Evolutionary conservation across 108 stramenopile genomes (phyloP), one percentile per base, ranked within the genome.

Genomic region (Fistulifera solaris): DNA sequence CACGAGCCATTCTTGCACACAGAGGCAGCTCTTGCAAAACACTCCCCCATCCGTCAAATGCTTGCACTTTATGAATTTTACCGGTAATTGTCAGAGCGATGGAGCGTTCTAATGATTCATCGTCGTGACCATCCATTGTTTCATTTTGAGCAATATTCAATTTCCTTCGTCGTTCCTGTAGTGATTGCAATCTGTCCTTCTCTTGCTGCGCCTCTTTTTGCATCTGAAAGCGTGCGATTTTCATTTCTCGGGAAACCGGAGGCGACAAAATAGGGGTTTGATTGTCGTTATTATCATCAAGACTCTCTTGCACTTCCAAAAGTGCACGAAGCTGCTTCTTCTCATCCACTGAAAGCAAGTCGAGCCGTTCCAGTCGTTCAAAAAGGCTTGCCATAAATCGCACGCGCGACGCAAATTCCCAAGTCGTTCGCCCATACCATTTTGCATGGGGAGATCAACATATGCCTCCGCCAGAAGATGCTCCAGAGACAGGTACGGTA

Each of bases 91-190:
- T 62, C 27, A 91, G 52, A 44, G 71, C 55, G 15, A 85, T 13
- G 0, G 61, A 63, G 27, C 89, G 69, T 38, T 64, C 58, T 40
- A 91, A 25, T 0, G 78, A 63, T 59, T 91, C 89, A n/a, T 65
- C 56, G 42, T 91, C 89, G 52, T 78, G 55, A 1, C 85, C 89
- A 54, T 83, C 85, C 66, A 84, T 58, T 28, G 65, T 68, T 26
- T 87, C 89, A 23, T 73, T 71, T 0, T 66, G 52, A 16, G 56
- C 40, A 11, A 85, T 47, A 19, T 61, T 72, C 21, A 81, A 54
- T 25, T 85, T 68, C 25, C 44, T 57, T 40, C 89, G 65, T 38
- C 85, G 77, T 43, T 75, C 63, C 42, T 54, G 19, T 17, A 72
- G 41, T 21, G 80, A 67, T 50, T 58, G 28, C 23, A 90, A 53